phyloP scores from a whole-genome alignment of 805 yeast species.

The Phaffomyces opuntiae region DNA sequence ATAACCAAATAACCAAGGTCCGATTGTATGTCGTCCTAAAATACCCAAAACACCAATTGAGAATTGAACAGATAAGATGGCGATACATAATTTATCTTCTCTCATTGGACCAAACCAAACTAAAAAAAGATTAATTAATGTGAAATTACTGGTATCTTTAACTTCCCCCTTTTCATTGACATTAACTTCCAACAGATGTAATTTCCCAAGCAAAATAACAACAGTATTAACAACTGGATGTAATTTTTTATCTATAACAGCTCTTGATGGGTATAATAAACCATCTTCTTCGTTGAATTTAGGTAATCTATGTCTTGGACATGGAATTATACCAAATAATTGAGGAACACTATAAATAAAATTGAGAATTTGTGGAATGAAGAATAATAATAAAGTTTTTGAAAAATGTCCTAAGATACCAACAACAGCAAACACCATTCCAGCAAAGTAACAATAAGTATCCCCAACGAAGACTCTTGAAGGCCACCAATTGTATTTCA shows the following conservation, averaged over 20 bases:
- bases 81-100: constrained; percentile 67
- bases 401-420: constrained; percentile 96
- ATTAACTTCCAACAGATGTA: constrained; percentile 41
- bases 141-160: constrained; percentile 47
- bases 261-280: constrained; percentile 65
- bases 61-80: constrained; percentile 58
- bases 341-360: constrained; percentile 92
- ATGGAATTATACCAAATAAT: constrained; percentile 75
- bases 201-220: constrained; percentile 38
- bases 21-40: constrained; percentile 71
- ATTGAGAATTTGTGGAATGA: constrained; percentile 87
- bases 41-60: constrained; percentile 60
- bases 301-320: constrained; percentile 95
- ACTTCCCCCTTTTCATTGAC: constrained; percentile 27
- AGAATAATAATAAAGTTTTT: constrained; percentile 79
- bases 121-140: constrained; percentile 74
- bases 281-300: constrained; percentile 61
- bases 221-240: constrained; percentile 29
- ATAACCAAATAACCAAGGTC: constrained; percentile 80
- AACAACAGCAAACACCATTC: constrained; percentile 97
- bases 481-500: constrained; percentile 83
- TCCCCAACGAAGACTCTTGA: constrained; percentile 95
- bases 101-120: constrained; percentile 89
- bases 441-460: constrained; percentile 95
- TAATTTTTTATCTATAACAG: constrained; percentile 32